phyloP scores from a whole-genome alignment of 164 flowering plant species.

The Macadamia tetraphylla region DNA sequence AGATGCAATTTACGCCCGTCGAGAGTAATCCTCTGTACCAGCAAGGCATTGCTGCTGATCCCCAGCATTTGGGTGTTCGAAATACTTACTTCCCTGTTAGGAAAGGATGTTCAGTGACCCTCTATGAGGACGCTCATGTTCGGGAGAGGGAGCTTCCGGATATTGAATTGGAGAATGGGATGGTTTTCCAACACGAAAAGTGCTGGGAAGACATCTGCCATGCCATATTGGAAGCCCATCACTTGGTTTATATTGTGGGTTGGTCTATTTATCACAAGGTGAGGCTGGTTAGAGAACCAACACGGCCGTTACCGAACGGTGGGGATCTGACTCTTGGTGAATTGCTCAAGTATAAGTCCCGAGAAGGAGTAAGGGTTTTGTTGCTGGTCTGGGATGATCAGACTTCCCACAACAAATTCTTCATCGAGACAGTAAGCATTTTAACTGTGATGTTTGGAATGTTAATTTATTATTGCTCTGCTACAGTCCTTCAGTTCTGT shows the following conservation, averaged over 20 bases:
- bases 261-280: slow-evolving; percentile 88
- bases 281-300: slow-evolving; percentile 75
- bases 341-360: slow-evolving; percentile 82
- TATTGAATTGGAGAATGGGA: slow-evolving; percentile 48
- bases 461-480: no score
- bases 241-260: slow-evolving; percentile 78
- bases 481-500: no score
- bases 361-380: slow-evolving; percentile 90
- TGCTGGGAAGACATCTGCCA: slow-evolving; percentile 98
- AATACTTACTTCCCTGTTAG: slow-evolving; percentile 58
- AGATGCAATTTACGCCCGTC: slow-evolving; percentile 42
- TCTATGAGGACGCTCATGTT: slow-evolving; percentile 83
- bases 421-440: slow-evolving; percentile 61
- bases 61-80: slow-evolving; percentile 42
- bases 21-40: slow-evolving; percentile 41
- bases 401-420: slow-evolving; percentile 75
- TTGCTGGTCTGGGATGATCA: slow-evolving; percentile 93
- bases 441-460: neutral
- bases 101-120: slow-evolving; percentile 44
- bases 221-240: slow-evolving; percentile 89
- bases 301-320: slow-evolving; percentile 54
- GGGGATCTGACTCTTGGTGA: slow-evolving; percentile 82
- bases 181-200: slow-evolving; percentile 32
- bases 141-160: slow-evolving; percentile 33
- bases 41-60: slow-evolving; percentile 43